Conservation (phyloP, 345 rosid species). For the Lagerstroemia speciosa region DNA sequence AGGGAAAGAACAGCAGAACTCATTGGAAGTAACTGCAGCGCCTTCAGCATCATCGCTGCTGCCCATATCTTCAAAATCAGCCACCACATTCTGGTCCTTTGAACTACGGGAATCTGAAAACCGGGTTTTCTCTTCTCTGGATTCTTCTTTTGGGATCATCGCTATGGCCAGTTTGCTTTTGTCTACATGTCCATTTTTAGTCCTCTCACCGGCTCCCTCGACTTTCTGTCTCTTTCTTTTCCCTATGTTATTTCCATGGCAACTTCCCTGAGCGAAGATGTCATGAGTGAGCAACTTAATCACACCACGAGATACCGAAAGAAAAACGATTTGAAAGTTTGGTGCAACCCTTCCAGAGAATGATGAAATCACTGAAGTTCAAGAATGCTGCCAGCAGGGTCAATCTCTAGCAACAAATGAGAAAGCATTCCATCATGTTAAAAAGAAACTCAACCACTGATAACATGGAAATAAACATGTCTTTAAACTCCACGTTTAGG, state of each 20-base stretch:
- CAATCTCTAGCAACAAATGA: not conserved
- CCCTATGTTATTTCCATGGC: slow-evolving; percentile 10
- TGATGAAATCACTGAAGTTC: too few relatives aligned
- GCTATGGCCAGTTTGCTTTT: slow-evolving; percentile 10
- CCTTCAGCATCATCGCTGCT: slow-evolving; percentile 14
- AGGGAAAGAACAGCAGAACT: slow-evolving; percentile 9
- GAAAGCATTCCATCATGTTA: not conserved
- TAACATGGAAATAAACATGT: too few relatives aligned
- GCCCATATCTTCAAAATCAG: not conserved
- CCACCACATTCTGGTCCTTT: slow-evolving; percentile 9
- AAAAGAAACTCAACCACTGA: too few relatives aligned
- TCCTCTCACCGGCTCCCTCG: slow-evolving; percentile 6
- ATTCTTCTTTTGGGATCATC: not conserved
- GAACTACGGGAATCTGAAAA: slow-evolving; percentile 17
- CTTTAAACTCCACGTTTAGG: too few relatives aligned
- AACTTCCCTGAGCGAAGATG: slow-evolving; percentile 15
- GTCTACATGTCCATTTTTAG: slow-evolving; percentile 12
- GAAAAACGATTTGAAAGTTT: too few relatives aligned
- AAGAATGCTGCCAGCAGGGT: not conserved
- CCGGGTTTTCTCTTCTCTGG: slow-evolving; percentile 14
- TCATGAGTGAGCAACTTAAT: not conserved
- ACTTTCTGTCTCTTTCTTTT: slow-evolving; percentile 33
- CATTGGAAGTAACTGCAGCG: not conserved
- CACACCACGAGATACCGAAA: not conserved
- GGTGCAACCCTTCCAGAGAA: too few relatives aligned